phyloP scores from a whole-genome alignment of 305 asterid genomes.

The Fraxinus latifolia region DNA sequence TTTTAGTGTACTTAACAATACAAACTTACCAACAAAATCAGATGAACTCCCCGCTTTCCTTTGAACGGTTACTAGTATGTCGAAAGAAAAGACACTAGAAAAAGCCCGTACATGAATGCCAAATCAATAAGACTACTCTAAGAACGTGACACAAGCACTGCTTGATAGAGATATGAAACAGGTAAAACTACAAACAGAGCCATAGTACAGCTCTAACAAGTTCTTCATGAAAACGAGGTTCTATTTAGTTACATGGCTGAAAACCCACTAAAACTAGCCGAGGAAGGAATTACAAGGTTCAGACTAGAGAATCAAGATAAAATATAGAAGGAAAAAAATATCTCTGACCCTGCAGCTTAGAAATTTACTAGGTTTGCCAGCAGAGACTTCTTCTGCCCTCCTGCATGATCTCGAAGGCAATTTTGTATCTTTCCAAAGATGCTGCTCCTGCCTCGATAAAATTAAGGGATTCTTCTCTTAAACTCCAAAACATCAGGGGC shows the following conservation, averaged over 20 bases:
- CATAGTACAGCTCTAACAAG: constrained; percentile 3
- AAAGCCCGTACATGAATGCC: neutral
- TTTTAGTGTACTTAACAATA: neutral
- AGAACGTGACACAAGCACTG: constrained; percentile 3
- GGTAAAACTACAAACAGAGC: constrained; percentile 23
- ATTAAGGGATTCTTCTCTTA: constrained; percentile 80
- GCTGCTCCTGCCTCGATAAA: constrained; percentile 78
- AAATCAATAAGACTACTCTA: neutral
- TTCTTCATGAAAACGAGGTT: constrained; percentile 8
- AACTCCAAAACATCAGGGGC: constrained; percentile 88
- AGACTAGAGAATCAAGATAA: neutral
- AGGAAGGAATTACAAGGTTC: neutral
- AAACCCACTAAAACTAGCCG: constrained; percentile 27
- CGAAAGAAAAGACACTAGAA: neutral
- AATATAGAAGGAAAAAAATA: constrained; percentile 13
- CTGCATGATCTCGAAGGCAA: constrained; percentile 91
- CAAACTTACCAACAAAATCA: neutral
- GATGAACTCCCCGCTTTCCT: neutral
- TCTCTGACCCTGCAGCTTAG: constrained; percentile 28
- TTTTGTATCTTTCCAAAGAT: constrained; percentile 71
- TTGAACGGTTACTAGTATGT: neutral
- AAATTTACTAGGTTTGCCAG: constrained; percentile 64
- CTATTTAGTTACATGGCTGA: constrained; percentile 40
- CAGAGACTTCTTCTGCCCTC: constrained; percentile 88
- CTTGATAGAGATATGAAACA: constrained; percentile 16